Evolutionary conservation across 345 rosid species (phyloP).

Genomic region (Corchorus olitorius): DNA sequence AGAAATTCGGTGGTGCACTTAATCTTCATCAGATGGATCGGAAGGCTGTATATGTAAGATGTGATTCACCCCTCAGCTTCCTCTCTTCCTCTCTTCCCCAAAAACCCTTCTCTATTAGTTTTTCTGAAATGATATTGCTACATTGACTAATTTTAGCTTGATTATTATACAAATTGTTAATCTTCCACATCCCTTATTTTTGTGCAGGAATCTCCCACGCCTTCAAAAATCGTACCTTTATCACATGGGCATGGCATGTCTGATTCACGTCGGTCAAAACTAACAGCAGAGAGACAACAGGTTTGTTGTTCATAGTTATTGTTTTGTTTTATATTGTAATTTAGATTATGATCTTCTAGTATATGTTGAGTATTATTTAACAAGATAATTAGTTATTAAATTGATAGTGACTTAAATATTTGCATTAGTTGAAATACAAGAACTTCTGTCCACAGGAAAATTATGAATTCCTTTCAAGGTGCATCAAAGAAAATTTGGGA

Average conservation of each 20-base stretch:
- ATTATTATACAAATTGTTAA: not conserved
- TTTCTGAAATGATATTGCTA: not conserved
- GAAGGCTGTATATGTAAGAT: constrained; percentile 73
- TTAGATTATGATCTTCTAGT: constrained; percentile 2
- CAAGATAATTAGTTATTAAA: not conserved
- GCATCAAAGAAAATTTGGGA: constrained; percentile 85
- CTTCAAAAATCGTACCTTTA: constrained; percentile 73
- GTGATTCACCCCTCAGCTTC: not conserved
- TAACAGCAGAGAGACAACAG: constrained; percentile 85
- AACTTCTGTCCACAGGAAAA: constrained; percentile 63
- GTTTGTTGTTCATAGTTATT: constrained; percentile 39
- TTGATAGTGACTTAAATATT: not conserved
- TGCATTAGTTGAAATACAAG: constrained; percentile 19
- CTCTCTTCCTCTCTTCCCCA: not conserved
- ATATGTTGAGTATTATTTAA: not conserved
- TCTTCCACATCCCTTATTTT: constrained; percentile 16
- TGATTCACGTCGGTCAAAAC: constrained; percentile 75
- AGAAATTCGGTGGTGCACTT: constrained; percentile 62
- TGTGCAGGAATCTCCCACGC: constrained; percentile 87
- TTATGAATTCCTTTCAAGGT: constrained; percentile 78
- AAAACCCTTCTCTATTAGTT: no score
- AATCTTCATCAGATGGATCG: constrained; percentile 52
- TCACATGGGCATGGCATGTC: constrained; percentile 73
- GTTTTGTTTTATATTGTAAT: constrained; percentile 12
- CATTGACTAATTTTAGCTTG: not conserved